Evolutionary conservation across 2,329 filamentous ascomycete genomes (phyloP), one percentile per base, ranked within the genome.

Genomic region (Hyphodiscus sp.): DNA sequence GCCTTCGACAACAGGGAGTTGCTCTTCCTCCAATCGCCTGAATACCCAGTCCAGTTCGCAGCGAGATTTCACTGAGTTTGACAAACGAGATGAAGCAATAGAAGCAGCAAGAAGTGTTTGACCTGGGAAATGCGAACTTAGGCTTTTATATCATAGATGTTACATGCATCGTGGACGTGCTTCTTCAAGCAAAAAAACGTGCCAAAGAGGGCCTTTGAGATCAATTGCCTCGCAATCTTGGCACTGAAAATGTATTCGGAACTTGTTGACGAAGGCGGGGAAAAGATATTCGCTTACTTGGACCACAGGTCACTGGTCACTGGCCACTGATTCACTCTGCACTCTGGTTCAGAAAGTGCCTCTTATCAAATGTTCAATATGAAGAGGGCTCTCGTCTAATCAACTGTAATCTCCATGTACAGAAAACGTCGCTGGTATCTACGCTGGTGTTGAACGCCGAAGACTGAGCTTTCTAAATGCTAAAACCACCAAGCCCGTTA

Each of bases 391-490:
- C 13, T 38, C 11, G 13, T 38, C 33, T 38, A 38, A 6, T 38
- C 11, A n/a, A 6, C 11, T 38, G 33, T 38, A 38, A 4, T 38
- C 33, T 38, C 5, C 2, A 38, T n/a, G 2, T 10, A 38, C 11
- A 13, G 33, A 38, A 38, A 38, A 38, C 45, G 9, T 45, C 41
- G 19, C 48, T 47, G 57, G 47, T 56, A 44, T 54, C 52, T 52
- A 56, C 50, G 51, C 41, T 55, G 56, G 55, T 63, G 61, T 59
- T 60, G 60, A 63, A 62, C 59, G 61, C 61, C 55, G 51, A 55
- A 55, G 54, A 38, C 23, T 13, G 29, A 8, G 33, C 42, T 44
- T 3, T 8, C 42, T 19, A 44, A 38, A 38, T 38, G 4, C 33
- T 38, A 4, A 38, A 38, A 38, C 33, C 11, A 38, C 11, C 16